Base-by-base conservation (phyloP, 2,329 filamentous ascomycete genomes). In the Phoma sp. region DNA sequence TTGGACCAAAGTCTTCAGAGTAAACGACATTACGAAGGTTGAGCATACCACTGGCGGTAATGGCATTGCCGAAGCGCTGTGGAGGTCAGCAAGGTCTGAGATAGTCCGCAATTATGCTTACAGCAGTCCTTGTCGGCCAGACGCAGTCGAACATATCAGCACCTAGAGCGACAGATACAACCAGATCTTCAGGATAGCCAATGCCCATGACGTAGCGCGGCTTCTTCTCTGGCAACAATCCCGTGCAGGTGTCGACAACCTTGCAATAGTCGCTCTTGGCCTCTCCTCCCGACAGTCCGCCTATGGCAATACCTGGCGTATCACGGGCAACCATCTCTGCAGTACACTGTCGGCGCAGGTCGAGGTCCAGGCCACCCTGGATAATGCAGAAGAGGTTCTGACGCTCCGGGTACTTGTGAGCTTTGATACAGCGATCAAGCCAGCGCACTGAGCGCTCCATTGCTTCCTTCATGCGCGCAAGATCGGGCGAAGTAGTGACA, bases 141-240 rank as follows among this genome's bases (percentile, higher is more conserved):
- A 99, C 95, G 71, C 96, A 99, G 77, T 99, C 95, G 72, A 99
- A 99, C 95, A 99, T 99, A 77, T 99, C 95, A 43, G 95, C 95
- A 3, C 95, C 95, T 0, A 99, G 82, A 1, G 95, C 95, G 4
- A 97, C 88, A 47, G 91, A 96, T 35, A 99, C 93, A 2, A 99
- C 85, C 51, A 99, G 81, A 70, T 99, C 95, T 78, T 98, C 95
- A 1, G 95, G 95, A 74, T 97, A 99, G 10, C 95, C 92, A 64
- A 99, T 95, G 14, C 95, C 95, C 96, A 99, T 99, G 52, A 99
- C 93, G 77, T 99, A 99, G 72, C 95, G 85, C n/a, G 95, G 95
- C 77, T 99, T 99, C 58, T 90, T 80, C 53, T 93, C 89, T 0
- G 96, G 96, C 14, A 99, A 81, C 54, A 96, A 76, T 29, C 81